A percentile compares a stretch with the other conserved stretches of the same genome.
Evolutionary conservation across 768 basidiomycete species (phyloP).

Genomic region (Pisolithus sp.): DNA sequence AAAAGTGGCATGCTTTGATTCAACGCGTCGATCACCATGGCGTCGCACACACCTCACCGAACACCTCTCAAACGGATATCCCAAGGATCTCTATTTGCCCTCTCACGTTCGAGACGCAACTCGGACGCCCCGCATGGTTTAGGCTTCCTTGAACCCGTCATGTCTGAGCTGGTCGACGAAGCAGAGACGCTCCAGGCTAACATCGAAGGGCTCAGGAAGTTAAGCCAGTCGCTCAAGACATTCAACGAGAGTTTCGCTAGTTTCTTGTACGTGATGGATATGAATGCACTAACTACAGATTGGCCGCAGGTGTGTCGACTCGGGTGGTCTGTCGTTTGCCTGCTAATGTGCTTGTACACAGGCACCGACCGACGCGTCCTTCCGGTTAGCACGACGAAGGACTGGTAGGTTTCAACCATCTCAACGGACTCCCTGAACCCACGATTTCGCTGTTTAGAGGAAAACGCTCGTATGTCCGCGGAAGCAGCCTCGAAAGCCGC

Average conservation of each 20-base stretch:
- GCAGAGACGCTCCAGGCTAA: constrained; percentile 74
- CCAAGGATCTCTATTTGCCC: constrained; percentile 81
- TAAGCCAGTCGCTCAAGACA: constrained; percentile 69
- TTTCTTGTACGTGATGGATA: constrained; percentile 86
- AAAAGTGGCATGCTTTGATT: background rate
- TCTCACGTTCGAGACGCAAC: constrained; percentile 64
- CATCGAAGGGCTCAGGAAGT: constrained; percentile 58
- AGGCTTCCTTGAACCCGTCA: constrained; percentile 77
- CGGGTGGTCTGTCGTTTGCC: background rate
- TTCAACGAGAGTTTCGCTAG: constrained; percentile 95
- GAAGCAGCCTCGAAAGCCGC: constrained; percentile 45
- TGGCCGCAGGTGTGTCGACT: constrained; percentile 67
- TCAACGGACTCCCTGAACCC: background rate
- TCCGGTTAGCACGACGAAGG: constrained; percentile 49
- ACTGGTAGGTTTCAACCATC: constrained; percentile 40
- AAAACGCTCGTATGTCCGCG: constrained; percentile 46
- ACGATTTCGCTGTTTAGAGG: constrained; percentile 37
- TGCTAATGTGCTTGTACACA: constrained; percentile 16
- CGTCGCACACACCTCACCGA: constrained; percentile 47
- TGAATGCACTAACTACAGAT: constrained; percentile 92
- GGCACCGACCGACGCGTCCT: constrained; percentile 60
- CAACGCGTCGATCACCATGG: constrained; percentile 4
- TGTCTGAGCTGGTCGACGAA: constrained; percentile 86
- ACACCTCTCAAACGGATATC: constrained; percentile 88
- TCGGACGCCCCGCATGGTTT: constrained; percentile 78